Percentiles rank a stretch among this genome's conserved stretches.
Conservation (phyloP, 306 rosid species). For the Vicia villosa region DNA sequence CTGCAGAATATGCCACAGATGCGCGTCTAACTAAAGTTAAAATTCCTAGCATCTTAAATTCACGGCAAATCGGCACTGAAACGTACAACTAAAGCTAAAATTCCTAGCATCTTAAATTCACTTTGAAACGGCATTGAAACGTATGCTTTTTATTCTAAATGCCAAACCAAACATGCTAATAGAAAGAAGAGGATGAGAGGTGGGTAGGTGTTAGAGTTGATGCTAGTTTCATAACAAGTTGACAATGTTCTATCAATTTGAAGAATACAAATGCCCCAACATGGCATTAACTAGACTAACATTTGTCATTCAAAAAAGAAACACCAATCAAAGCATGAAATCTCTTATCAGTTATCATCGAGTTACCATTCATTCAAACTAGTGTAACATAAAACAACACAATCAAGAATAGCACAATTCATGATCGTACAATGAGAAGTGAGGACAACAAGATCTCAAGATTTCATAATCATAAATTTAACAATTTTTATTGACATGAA, state of each 20-base stretch:
- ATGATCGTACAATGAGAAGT: not conserved
- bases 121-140: too few relatives aligned
- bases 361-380: not conserved
- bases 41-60: too few relatives aligned
- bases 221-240: not conserved
- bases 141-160: too few relatives aligned
- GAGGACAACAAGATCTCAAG: not conserved
- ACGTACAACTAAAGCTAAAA: too few relatives aligned
- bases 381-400: not conserved
- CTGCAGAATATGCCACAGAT: too few relatives aligned
- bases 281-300: not conserved
- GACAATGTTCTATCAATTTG: not conserved
- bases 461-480: constrained; percentile 8
- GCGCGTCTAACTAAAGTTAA: too few relatives aligned
- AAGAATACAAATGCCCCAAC: not conserved
- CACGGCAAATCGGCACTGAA: too few relatives aligned
- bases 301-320: not conserved
- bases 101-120: too few relatives aligned
- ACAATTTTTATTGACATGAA: constrained; percentile 45
- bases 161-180: too few relatives aligned
- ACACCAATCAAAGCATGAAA: not conserved
- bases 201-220: not conserved
- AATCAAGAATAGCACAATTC: not conserved
- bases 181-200: not conserved
- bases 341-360: not conserved